A percentile compares a stretch with the other conserved stretches of the same genome.
These are phyloP conservation scores for Daldinia decipiens DNA, from an alignment of 495 filamentous ascomycete species.

Conservation along the genomic window DNA sequence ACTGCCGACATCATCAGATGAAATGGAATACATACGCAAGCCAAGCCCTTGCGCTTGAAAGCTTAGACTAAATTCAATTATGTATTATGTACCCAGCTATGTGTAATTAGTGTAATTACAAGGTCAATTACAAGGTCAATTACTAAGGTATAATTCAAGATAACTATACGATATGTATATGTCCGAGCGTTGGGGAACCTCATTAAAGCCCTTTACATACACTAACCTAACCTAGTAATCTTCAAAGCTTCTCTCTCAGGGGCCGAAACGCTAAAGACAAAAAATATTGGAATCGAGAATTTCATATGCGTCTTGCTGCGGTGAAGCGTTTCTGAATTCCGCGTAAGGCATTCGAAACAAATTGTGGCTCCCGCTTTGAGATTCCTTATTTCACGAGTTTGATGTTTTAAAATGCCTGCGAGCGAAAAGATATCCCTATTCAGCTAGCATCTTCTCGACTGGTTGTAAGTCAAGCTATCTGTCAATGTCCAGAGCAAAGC, in stretches of 20 bases:
- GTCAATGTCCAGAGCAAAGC: not conserved
- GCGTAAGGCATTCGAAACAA: slow-evolving; percentile 24
- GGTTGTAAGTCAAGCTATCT: not conserved
- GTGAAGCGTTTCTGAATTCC: slow-evolving; percentile 29
- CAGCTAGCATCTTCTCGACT: not conserved
- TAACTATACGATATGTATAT: too few species aligned
- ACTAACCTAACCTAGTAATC: slow-evolving; percentile 13
- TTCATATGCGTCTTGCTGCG: slow-evolving; percentile 10
- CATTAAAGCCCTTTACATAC: not conserved
- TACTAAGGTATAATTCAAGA: too few species aligned
- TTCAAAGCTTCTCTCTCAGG: slow-evolving; percentile 1
- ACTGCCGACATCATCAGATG: slow-evolving; percentile 16
- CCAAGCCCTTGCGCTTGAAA: slow-evolving; percentile 12
- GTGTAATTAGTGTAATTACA: not conserved
- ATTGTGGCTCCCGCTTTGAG: not conserved
- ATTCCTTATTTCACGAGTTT: not conserved
- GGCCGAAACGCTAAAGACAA: slow-evolving; percentile 7
- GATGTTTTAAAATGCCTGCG: not conserved
- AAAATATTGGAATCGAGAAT: not conserved
- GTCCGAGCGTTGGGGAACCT: slow-evolving; percentile 17
- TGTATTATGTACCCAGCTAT: too few species aligned
- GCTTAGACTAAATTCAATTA: not conserved
- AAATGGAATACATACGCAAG: slow-evolving; percentile 26
- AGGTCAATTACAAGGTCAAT: too few species aligned
- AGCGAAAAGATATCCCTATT: not conserved